phyloP scores from a whole-genome alignment of 1,284 basidiomycete genomes.

The Thelephora terrestris region DNA sequence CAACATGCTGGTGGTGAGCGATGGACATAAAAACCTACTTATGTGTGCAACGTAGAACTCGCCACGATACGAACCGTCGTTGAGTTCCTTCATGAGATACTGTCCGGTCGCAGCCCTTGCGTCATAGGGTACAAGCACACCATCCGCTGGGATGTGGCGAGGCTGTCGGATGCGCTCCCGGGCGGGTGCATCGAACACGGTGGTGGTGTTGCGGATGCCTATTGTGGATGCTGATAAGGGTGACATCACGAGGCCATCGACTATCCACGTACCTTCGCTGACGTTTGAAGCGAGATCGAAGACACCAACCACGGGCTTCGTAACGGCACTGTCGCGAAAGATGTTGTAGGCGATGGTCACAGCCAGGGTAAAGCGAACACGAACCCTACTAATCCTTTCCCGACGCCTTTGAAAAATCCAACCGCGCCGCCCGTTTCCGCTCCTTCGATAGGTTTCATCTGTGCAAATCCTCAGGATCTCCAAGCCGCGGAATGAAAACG shows the following conservation, averaged over 20 bases:
- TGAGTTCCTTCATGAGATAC: constrained; percentile 92
- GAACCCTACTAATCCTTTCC: constrained; percentile 91
- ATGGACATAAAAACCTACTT: constrained; percentile 33
- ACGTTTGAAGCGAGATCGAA: constrained; percentile 96
- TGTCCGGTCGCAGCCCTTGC: constrained; percentile 89
- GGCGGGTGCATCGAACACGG: constrained; percentile 90
- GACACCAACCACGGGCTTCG: constrained; percentile 94
- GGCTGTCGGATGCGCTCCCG: constrained; percentile 87
- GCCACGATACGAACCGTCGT: constrained; percentile 75
- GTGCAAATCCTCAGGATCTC: constrained; percentile 2
- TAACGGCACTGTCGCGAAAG: constrained; percentile 56
- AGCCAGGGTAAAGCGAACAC: constrained; percentile 15
- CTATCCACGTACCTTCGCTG: constrained; percentile 63
- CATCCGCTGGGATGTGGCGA: constrained; percentile 78
- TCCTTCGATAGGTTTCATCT: constrained; percentile 91
- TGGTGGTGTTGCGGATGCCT: constrained; percentile 96
- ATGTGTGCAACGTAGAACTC: constrained; percentile 92
- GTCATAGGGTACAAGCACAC: constrained; percentile 79
- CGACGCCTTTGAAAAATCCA: constrained; percentile 97
- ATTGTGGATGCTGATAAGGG: neutral
- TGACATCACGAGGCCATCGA: neutral
- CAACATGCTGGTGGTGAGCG: constrained; percentile 4
- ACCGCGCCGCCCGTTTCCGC: constrained; percentile 91
- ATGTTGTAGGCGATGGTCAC: neutral
- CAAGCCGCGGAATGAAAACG: neutral